Evolutionary conservation across 106 monocot genomes (phyloP), one percentile per base, ranked within the genome.

Genomic region (Chionographis japonica): DNA sequence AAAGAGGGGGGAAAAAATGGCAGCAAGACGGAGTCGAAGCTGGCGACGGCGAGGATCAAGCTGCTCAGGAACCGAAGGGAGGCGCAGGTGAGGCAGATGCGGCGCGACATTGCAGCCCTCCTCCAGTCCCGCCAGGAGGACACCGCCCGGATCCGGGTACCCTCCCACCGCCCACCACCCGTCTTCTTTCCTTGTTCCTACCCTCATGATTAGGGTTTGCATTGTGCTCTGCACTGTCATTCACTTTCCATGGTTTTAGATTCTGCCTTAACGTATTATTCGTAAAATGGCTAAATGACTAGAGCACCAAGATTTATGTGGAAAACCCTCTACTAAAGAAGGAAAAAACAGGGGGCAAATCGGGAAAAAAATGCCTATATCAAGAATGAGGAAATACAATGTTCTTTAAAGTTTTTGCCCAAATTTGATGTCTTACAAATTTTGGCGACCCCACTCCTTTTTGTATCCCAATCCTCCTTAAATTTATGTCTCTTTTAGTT

Each of bases 41-140:
- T 95, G 83, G 91, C 86, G 69, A 77, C 80, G 57, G 91, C 95
- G 58, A 78, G 95, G 84, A 95, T 95, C 12, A 95, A 95, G 81
- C 86, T 95, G 36, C 77, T 95, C 75, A 81, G 88, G 81, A 95
- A 95, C 76, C 74, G 70, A 81, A 79, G 91, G 65, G 86, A 95
- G 76, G 77, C 63, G 61, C 86, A 84, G 71, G 71, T 95, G 62
- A 68, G 81, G 56, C 81, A 88, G 86, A 95, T 95, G 95, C 63
- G 88, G 56, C 88, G 88, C 54, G 95, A 95, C 58, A 74, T 95
- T 58, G 86, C 91, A 54, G 40, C 60, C 68, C 86, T 95, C 20
- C 81, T 95, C 38, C 68, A 74, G 15, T 75, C 78, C 13, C 73
- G 77, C 4, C 88, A 78, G 66, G 91, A 95, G 20, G 80, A 86